These are phyloP conservation scores for Claviceps pazoutovae DNA, from an alignment of 2,329 filamentous ascomycete species.

Conservation along the genomic window DNA sequence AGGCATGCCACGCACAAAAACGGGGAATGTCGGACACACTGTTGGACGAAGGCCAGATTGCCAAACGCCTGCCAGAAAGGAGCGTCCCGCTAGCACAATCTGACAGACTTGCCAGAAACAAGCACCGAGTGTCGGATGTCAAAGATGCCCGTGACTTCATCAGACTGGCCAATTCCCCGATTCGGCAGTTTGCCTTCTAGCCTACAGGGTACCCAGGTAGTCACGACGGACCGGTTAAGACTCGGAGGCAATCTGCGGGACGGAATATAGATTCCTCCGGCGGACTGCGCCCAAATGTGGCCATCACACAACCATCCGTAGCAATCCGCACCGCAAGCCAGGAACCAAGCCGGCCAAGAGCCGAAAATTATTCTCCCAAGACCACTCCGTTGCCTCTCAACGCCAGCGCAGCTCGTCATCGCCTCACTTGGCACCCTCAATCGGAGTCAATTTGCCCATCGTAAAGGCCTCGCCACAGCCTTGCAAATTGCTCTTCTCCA, in stretches of 20 bases:
- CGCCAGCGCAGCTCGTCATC: conserved; percentile 18
- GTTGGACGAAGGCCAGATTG: background rate
- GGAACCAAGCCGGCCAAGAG: background rate
- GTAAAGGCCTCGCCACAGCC: conserved; percentile 11
- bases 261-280: background rate
- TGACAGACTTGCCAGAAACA: background rate
- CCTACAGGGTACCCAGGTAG: background rate
- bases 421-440: conserved; percentile 16
- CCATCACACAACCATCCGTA: background rate
- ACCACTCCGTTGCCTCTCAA: conserved; percentile 8
- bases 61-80: background rate
- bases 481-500: conserved; percentile 8
- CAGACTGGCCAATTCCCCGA: background rate
- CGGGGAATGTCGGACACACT: background rate
- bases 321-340: background rate
- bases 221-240: background rate
- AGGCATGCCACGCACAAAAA: background rate
- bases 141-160: background rate
- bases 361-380: conserved; percentile 21
- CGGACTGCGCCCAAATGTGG: background rate
- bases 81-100: background rate
- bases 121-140: background rate
- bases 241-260: background rate
- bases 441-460: conserved; percentile 12
- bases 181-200: background rate